Evolutionary conservation across 768 basidiomycete genomes (phyloP), one percentile per base, ranked within the genome.

Genomic region (Phanerochaete carnosa): DNA sequence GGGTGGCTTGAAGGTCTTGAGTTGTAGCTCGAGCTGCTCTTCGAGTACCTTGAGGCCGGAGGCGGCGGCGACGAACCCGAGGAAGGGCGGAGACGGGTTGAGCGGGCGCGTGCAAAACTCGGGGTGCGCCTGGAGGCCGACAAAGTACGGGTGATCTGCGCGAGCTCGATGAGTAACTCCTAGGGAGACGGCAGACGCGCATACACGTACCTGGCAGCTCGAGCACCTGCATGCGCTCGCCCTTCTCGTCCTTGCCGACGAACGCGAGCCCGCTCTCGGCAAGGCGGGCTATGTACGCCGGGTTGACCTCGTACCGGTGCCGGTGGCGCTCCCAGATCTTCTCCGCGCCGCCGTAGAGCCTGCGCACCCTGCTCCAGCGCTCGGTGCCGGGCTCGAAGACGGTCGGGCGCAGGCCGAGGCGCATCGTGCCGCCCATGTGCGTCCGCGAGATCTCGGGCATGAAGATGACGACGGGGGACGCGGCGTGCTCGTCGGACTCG

Each of bases 381-480:
- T 89, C 88, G 1, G 86, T 87, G 13, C 77, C 81, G 9, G 79
- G 72, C 59, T 89, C 84, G 72, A 98, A 98, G 50, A 98, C 83
- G 1, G 96, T 99, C 3, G 96, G 94, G n/a, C 96, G 87, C 45
- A 98, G 80, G 25, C 97, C 97, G n/a, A 98, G 84, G 13, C 97
- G 89, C 97, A 99, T 99, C n/a, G 96, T 99, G 23, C 97, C 97
- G 55, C 97, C 97, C 86, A 98, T 94, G 65, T 98, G 95, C 13
- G 95, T 98, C 71, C 89, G 90, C 12, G 94, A 97, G 66, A 99
- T 92, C 73, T 99, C 97, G 19, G 97, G 97, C 97, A 99, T 99
- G 83, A 95, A 98, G 66, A 98, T 82, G 74, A 98, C 80, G 58
- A 95, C 80, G 0, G 90, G 91, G 64, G 89, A 77, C n/a, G 76